phyloP scores from a whole-genome alignment of 345 rosid species.

The Arabis alpina region DNA sequence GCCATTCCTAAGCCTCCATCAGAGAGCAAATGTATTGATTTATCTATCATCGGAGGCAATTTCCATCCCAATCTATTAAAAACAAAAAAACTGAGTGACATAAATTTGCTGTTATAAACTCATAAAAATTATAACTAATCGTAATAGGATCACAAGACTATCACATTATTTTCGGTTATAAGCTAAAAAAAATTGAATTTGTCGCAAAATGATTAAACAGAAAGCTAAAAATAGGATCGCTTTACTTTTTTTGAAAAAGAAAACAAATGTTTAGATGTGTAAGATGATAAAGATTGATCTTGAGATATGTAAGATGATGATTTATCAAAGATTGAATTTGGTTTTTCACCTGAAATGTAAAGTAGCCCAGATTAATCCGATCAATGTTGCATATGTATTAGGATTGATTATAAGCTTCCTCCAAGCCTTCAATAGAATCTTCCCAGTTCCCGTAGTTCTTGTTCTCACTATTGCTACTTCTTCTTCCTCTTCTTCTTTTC shows the following conservation, averaged over 20 bases:
- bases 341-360: constrained; percentile 66
- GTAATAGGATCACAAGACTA: no score
- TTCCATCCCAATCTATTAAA: constrained; percentile 61
- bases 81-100: background rate
- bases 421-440: constrained; percentile 63
- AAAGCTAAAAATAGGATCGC: constrained; percentile 33
- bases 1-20: constrained; percentile 97
- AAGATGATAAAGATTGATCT: constrained; percentile 12
- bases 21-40: constrained; percentile 70
- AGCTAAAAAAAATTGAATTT: background rate
- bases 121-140: background rate
- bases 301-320: constrained; percentile 1
- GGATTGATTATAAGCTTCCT: constrained; percentile 74
- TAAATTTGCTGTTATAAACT: background rate
- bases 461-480: constrained; percentile 47
- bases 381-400: constrained; percentile 72
- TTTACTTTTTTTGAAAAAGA: background rate
- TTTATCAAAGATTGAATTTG: constrained; percentile 1
- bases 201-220: constrained; percentile 14
- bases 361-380: constrained; percentile 80
- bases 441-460: constrained; percentile 46
- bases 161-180: no score
- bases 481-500: constrained; percentile 54
- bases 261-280: background rate
- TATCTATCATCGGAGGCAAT: constrained; percentile 64